phyloP scores from a whole-genome alignment of 257 asterid species.

The Striga asiatica region DNA sequence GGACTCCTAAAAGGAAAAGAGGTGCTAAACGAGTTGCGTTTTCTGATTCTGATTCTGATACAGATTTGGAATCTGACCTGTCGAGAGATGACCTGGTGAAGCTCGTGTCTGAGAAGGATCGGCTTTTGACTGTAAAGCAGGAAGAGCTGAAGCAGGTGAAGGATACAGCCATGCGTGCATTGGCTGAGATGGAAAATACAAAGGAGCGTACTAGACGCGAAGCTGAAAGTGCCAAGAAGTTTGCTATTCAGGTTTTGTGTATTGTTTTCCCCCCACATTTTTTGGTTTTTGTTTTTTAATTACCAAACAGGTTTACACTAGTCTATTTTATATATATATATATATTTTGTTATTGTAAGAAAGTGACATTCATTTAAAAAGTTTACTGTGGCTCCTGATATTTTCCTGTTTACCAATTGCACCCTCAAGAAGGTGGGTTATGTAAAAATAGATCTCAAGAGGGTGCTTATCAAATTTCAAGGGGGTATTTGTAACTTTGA shows the following conservation, averaged over 20 bases:
- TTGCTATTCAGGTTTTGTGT: conserved; percentile 67
- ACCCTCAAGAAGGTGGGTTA: too few species aligned
- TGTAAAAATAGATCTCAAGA: too few species aligned
- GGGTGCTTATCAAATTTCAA: too few species aligned
- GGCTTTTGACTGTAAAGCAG: conserved; percentile 35
- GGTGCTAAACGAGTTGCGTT: conserved; percentile 30
- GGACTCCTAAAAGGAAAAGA: conserved; percentile 19
- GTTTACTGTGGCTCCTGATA: too few species aligned
- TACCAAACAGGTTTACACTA: too few species aligned
- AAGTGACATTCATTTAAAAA: too few species aligned
- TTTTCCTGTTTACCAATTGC: too few species aligned
- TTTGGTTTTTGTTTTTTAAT: too few species aligned
- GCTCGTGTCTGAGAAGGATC: conserved; percentile 64
- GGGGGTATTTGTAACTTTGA: too few species aligned
- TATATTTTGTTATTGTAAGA: not conserved
- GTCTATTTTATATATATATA: too few species aligned
- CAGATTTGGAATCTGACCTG: conserved; percentile 48
- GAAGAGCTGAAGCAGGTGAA: conserved; percentile 50
- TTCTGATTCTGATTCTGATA: conserved; percentile 27
- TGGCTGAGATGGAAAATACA: conserved; percentile 76
- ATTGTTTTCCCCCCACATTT: too few species aligned
- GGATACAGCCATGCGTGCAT: conserved; percentile 61
- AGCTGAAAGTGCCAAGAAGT: conserved; percentile 69
- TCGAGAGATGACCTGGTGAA: conserved; percentile 73
- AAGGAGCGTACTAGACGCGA: conserved; percentile 74